Percentiles rank a stretch among this genome's conserved stretches.
Evolutionary conservation across 257 asterid species (phyloP).

Genomic region (Coffea canephora): DNA sequence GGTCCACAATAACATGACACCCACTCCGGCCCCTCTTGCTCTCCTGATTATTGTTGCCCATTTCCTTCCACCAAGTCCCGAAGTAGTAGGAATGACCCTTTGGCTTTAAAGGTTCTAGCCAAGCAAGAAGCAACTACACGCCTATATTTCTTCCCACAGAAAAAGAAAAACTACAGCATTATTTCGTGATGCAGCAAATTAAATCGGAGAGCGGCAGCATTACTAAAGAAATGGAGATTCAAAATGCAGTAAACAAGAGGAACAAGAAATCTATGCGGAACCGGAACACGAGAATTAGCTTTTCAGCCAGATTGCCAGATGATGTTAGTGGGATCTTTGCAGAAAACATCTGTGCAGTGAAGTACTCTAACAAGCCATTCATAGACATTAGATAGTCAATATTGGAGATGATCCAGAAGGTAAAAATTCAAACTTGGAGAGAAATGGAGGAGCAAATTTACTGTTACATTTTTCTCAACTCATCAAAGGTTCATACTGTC

Average conservation of each 20-base stretch:
- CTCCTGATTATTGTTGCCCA: not conserved
- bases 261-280: constrained; percentile 21
- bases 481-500: constrained; percentile 38
- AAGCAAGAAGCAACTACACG: not conserved
- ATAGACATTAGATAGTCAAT: constrained; percentile 53
- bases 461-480: constrained; percentile 58
- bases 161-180: not conserved
- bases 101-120: not conserved
- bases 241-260: constrained; percentile 9
- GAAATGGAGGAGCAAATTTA: constrained; percentile 66
- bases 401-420: constrained; percentile 42
- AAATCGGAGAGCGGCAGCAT: not conserved
- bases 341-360: constrained; percentile 61
- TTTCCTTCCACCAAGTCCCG: not conserved
- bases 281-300: constrained; percentile 36
- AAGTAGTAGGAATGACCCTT: not conserved
- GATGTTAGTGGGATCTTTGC: constrained; percentile 39
- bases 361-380: constrained; percentile 49
- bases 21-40: constrained; percentile 12
- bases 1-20: constrained; percentile 32
- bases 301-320: constrained; percentile 55
- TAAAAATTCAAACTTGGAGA: constrained; percentile 54
- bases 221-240: constrained; percentile 19
- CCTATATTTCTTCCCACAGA: not conserved
- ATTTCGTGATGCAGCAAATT: not conserved